Base-by-base conservation (phyloP, 108 stramenopile genomes). In the Skeletonema costatum region DNA sequence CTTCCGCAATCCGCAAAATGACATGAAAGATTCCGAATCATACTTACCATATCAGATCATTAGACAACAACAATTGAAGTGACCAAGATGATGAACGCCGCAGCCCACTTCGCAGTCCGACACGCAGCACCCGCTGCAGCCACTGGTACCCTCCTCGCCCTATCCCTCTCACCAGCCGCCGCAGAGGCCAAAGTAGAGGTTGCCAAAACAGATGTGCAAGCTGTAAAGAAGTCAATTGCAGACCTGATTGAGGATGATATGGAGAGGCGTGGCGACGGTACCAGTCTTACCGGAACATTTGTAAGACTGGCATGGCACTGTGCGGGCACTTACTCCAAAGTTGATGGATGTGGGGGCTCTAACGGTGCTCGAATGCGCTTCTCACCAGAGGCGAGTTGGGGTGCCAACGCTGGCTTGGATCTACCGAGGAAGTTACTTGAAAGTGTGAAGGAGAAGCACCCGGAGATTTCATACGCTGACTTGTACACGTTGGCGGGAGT, bases 341-440 rank as follows among this genome's bases (percentile, higher is more conserved):
- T 71, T 10, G 91, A 92, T 74, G 83, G 87, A 31, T 77, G 85
- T 25, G 99, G 99, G 3, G 99, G 99, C 31, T 90, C 89, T 60
- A 90, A 97, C 68, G 99, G 99, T 32, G 98, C 95, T 11, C 79
- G 90, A 51, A 99, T 99, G 97, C 79, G 99, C 60, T 98, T 97
- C 75, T 58, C 75, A 32, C 98, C 98, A 2, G 99, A 99, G 86
- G 80, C 76, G 0, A 66, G 56, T 39, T 87, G 87, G 88, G 97
- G 93, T 16, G 96, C 95, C 75, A 97, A 97, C 85, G 92, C 95
- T 31, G 99, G 99, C 32, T 89, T 99, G 67, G 87, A 75, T 64
- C 35, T 86, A 25, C 94, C 96, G 8, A 79, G 89, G n/a, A 87
- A 86, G 10, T 78, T 85, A 2, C 65, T 96, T 31, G 95, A 96